phyloP scores from a whole-genome alignment of 345 rosid species.

The Lumnitzera littorea region DNA sequence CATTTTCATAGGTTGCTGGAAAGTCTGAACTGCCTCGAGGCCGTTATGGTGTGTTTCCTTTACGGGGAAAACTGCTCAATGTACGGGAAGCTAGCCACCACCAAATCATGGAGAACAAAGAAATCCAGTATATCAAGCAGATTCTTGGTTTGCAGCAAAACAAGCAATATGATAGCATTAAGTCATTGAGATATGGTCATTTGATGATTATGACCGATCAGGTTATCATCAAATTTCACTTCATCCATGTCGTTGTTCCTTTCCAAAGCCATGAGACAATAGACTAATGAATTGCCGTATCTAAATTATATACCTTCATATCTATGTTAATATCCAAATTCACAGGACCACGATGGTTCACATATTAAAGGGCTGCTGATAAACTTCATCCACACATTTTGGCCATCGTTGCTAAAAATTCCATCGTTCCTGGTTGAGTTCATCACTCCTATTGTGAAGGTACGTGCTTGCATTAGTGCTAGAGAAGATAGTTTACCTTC shows the following conservation, averaged over 20 bases:
- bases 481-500: too few relatives aligned
- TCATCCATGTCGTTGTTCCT: background rate
- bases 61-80: slow-evolving; percentile 87
- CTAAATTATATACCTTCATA: background rate
- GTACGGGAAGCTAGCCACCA: slow-evolving; percentile 88
- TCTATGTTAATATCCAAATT: slow-evolving; percentile 10
- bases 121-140: slow-evolving; percentile 79
- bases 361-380: slow-evolving; percentile 94
- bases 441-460: slow-evolving; percentile 97
- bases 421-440: slow-evolving; percentile 91
- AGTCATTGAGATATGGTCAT: slow-evolving; percentile 93
- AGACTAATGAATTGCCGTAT: background rate
- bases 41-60: slow-evolving; percentile 79
- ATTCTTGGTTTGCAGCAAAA: slow-evolving; percentile 92
- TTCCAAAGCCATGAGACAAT: background rate
- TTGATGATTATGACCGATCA: slow-evolving; percentile 99
- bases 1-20: slow-evolving; percentile 62
- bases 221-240: slow-evolving; percentile 21
- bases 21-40: slow-evolving; percentile 54
- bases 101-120: slow-evolving; percentile 79
- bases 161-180: slow-evolving; percentile 56
- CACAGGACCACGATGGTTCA: slow-evolving; percentile 96
- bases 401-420: slow-evolving; percentile 87
- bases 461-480: slow-evolving; percentile 8
- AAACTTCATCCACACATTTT: slow-evolving; percentile 87